phyloP scores from a whole-genome alignment of 495 filamentous ascomycete species.

The Talaromyces proteolyticus region DNA sequence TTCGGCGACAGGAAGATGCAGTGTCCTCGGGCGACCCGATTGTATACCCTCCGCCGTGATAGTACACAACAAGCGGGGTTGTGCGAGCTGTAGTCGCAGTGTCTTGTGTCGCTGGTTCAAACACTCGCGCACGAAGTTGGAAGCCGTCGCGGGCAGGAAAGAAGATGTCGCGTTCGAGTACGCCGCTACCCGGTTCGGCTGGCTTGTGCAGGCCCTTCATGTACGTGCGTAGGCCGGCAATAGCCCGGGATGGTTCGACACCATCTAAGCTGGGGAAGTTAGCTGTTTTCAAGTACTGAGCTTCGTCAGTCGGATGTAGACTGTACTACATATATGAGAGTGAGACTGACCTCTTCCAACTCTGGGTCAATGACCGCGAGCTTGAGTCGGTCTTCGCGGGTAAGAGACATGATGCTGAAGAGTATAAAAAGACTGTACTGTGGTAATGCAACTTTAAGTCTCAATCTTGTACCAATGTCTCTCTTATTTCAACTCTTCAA shows the following conservation, averaged over 20 bases:
- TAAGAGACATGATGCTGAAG: slow-evolving; percentile 9
- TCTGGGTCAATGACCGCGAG: slow-evolving; percentile 27
- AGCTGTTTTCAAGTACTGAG: slow-evolving; percentile 20
- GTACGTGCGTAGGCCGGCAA: background rate
- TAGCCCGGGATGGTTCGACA: background rate
- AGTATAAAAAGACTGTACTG: too few species aligned
- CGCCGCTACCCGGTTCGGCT: background rate
- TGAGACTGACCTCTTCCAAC: slow-evolving; percentile 16
- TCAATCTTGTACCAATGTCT: too few species aligned
- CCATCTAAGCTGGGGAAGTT: slow-evolving; percentile 7
- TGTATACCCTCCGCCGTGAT: slow-evolving; percentile 37
- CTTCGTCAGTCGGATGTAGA: slow-evolving; percentile 8
- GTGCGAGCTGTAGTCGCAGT: background rate
- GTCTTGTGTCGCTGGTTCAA: background rate
- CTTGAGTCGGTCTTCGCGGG: slow-evolving; percentile 21
- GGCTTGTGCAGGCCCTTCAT: slow-evolving; percentile 3
- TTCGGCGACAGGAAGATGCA: slow-evolving; percentile 20
- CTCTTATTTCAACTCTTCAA: too few species aligned
- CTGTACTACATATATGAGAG: slow-evolving; percentile 10
- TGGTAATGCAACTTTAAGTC: too few species aligned
- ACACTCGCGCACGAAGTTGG: slow-evolving; percentile 4
- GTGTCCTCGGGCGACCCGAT: slow-evolving; percentile 26
- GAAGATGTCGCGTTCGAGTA: slow-evolving; percentile 1
- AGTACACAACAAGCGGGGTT: slow-evolving; percentile 2
- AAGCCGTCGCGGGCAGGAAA: slow-evolving; percentile 1